Evolutionary conservation across 1,284 basidiomycete species (phyloP).

Genomic region (Marasmius fiardii): DNA sequence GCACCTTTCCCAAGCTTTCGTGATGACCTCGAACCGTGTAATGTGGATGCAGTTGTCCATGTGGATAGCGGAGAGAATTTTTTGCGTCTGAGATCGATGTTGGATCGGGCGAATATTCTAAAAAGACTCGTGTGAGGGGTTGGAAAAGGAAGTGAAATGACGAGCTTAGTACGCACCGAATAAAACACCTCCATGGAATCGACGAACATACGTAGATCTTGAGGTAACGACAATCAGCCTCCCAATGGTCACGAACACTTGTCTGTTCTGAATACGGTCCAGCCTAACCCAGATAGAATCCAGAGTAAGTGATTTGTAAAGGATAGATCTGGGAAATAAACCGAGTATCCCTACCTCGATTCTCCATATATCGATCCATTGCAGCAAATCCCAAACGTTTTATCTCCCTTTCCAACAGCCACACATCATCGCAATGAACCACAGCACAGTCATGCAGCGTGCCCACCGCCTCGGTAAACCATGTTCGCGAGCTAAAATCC

Average conservation of each 20-base stretch:
- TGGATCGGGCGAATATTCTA: no score
- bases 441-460: constrained; percentile 43
- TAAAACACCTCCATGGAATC: not conserved
- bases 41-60: no score
- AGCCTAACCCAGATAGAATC: constrained; percentile 13
- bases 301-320: not conserved
- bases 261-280: constrained; percentile 16
- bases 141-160: no score
- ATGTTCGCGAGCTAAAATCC: constrained; percentile 40
- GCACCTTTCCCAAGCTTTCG: not conserved
- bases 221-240: not conserved
- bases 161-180: no score
- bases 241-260: constrained; percentile 13
- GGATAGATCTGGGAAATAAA: not conserved
- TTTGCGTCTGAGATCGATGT: no score
- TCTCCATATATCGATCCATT: constrained; percentile 43
- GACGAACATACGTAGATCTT: not conserved
- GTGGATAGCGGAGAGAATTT: no score
- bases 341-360: constrained; percentile 30
- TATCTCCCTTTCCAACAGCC: constrained; percentile 42
- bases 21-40: not conserved
- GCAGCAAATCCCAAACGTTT: constrained; percentile 39
- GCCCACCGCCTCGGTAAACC: constrained; percentile 42
- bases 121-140: no score
- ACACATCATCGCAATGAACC: constrained; percentile 41